Percentiles rank a stretch among this genome's conserved stretches.
These are phyloP conservation scores for Dictyophora rubrovolvata DNA, from an alignment of 768 basidiomycete genomes.

Conservation along the genomic window DNA sequence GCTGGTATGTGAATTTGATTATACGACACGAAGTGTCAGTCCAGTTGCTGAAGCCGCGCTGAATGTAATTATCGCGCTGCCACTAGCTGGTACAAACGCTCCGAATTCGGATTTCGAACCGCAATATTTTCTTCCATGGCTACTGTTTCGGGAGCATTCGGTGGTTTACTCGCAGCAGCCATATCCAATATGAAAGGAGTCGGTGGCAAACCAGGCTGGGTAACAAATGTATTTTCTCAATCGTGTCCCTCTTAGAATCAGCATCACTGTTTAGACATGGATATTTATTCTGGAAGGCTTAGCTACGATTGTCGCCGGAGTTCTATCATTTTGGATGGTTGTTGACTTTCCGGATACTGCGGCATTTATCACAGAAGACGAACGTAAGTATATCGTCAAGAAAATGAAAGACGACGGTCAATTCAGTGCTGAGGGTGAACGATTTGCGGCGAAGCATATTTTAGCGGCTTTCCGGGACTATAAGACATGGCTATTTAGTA, in stretches of 20 bases:
- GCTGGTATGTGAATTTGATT: neutral
- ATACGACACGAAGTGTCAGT: neutral
- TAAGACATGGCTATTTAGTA: slow-evolving; percentile 67
- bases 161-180: slow-evolving; percentile 51
- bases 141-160: slow-evolving; percentile 69
- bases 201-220: slow-evolving; percentile 19
- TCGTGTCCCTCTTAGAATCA: neutral
- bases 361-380: slow-evolving; percentile 53
- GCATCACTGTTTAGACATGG: slow-evolving; percentile 36
- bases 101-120: slow-evolving; percentile 61
- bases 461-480: slow-evolving; percentile 53
- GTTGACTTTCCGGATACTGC: slow-evolving; percentile 72
- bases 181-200: slow-evolving; percentile 65
- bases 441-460: slow-evolving; percentile 43
- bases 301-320: slow-evolving; percentile 47
- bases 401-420: slow-evolving; percentile 56
- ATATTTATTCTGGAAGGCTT: slow-evolving; percentile 70
- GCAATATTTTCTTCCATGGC: slow-evolving; percentile 76
- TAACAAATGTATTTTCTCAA: neutral
- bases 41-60: too few species aligned
- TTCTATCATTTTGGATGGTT: slow-evolving; percentile 63
- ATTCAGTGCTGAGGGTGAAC: slow-evolving; percentile 51
- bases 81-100: slow-evolving; percentile 70
- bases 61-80: neutral
- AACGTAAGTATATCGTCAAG: slow-evolving; percentile 58